Percentiles rank a stretch among this genome's conserved stretches.
Conservation (phyloP, 306 rosid genomes). For the Sicyos baderoa region DNA sequence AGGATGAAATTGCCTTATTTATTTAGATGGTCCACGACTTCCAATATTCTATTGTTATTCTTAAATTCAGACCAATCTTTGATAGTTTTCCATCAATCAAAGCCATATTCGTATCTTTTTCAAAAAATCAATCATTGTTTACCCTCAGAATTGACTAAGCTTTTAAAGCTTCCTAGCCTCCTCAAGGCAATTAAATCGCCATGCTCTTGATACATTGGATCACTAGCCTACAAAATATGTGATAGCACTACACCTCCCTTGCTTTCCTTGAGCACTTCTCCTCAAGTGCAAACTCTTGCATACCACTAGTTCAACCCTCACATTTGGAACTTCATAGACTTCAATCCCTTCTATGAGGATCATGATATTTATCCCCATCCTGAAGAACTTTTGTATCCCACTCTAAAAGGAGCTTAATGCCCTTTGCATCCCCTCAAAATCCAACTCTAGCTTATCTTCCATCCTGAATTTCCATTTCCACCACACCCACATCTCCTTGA, state of each 20-base stretch:
- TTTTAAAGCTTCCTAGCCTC: background rate
- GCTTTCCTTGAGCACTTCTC: background rate
- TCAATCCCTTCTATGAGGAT: background rate
- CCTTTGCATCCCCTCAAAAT: background rate
- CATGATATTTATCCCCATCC: background rate
- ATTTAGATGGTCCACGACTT: background rate
- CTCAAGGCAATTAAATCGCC: background rate
- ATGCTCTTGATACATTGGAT: background rate
- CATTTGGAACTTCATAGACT: too few relatives aligned
- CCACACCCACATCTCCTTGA: background rate
- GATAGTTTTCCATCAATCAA: background rate
- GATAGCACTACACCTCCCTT: background rate
- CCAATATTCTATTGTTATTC: background rate
- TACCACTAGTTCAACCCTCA: background rate
- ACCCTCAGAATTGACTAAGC: background rate
- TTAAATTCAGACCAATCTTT: background rate
- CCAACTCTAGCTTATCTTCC: background rate
- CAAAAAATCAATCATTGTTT: background rate
- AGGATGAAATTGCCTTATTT: background rate
- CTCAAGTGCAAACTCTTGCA: slow-evolving; percentile 3
- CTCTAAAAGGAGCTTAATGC: background rate
- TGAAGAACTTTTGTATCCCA: background rate
- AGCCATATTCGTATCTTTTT: too few relatives aligned
- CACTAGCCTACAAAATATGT: background rate
- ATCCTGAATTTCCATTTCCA: background rate